Conservation (phyloP, 139 green algal genomes). For the Tetradesmus lagerheimii region DNA sequence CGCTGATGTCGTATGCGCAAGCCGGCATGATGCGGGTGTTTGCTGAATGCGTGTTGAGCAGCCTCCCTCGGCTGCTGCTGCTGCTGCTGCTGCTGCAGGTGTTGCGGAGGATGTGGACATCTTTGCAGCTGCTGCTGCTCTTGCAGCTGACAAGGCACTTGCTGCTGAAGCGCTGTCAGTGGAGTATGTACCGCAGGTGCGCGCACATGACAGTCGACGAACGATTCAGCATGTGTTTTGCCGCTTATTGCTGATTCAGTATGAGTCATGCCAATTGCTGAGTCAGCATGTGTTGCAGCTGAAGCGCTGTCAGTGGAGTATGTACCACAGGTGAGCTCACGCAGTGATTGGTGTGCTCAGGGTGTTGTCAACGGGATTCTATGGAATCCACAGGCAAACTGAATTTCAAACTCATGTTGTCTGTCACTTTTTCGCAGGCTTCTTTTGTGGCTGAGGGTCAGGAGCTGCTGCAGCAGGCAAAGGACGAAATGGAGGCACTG, state of each 20-base stretch:
- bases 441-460: background rate
- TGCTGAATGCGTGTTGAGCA: too few species aligned
- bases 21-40: too few species aligned
- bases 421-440: background rate
- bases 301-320: conserved; percentile 18
- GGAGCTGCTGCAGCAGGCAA: conserved; percentile 39
- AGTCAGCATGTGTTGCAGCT: too few species aligned
- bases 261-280: too few species aligned
- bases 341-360: too few species aligned
- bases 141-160: conserved; percentile 29
- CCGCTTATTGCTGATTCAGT: too few species aligned
- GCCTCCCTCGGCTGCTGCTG: background rate
- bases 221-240: too few species aligned
- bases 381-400: too few species aligned
- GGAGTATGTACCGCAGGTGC: conserved; percentile 31
- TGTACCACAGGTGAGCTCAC: conserved; percentile 7
- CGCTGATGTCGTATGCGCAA: too few species aligned
- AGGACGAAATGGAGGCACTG: conserved; percentile 25
- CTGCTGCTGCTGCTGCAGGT: conserved; percentile 25
- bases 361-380: too few species aligned
- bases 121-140: conserved; percentile 36
- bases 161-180: conserved; percentile 18
- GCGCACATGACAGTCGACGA: too few species aligned
- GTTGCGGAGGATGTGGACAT: conserved; percentile 20
- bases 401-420: too few species aligned